Evolutionary conservation across 805 yeast species (phyloP), one percentile per base, ranked within the genome.

Genomic region (Clavispora fructus): DNA sequence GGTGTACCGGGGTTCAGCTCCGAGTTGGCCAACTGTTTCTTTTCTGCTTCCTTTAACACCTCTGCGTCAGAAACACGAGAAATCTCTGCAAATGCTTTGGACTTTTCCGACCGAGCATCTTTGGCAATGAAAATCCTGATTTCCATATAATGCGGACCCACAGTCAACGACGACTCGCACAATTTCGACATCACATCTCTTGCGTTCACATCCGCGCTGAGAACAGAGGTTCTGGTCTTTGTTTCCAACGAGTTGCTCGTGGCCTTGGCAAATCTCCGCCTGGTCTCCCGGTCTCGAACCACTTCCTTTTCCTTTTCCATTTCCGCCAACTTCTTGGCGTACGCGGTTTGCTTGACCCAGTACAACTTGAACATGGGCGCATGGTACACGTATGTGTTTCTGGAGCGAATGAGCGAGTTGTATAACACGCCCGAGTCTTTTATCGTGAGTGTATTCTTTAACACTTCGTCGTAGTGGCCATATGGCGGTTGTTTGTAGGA

Each of bases 121-220:
- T 87, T 87, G 43, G 89, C 78, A n/a, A 89, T 83, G 64, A 87
- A 94, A 29, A 94, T 64, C 49, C 95, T 70, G 1, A 85, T 75
- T 35, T 83, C 88, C 65, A 88, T 88, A 0, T 70, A 64, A 64
- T 92, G 99, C 0, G 97, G 96, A 0, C 97, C 98, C 19, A 85
- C 73, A 10, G 73, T 70, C 66, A 90, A 65, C 1, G 70, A 67
- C 49, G 91, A 81, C 54, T 91, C 97, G 54, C 92, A 80, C 46
- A 94, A 68, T 60, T 89, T 90, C 49, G 89, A 84, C 96, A 91
- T 90, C 46, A 82, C 82, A 52, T 92, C 97, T 56, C 95, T 71
- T 5, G 87, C 84, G 59, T 78, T 80, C 5, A 67, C 66, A 12
- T 70, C 75, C 14, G 61, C 53, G 8, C 71, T 64, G 48, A 65